phyloP scores from a whole-genome alignment of 176 grass and related monocot species.

The Raddia distichophylla region DNA sequence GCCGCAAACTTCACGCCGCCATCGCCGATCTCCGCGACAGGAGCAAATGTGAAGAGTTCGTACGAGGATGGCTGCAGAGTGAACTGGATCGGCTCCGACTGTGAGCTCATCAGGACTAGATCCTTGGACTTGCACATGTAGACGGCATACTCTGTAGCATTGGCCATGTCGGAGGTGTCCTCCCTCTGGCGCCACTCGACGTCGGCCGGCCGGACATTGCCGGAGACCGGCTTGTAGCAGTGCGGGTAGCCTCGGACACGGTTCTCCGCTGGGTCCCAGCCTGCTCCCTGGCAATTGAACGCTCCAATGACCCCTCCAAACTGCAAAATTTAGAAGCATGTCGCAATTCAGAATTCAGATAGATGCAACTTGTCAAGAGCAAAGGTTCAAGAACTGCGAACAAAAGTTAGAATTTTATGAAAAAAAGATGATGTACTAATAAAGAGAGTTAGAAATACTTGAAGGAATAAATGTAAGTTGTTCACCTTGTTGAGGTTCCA shows the following conservation, averaged over 20 bases:
- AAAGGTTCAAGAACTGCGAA: not conserved
- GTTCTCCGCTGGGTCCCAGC: slow-evolving; percentile 54
- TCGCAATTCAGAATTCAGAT: not conserved
- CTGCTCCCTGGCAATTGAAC: slow-evolving; percentile 90
- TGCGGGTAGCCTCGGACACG: slow-evolving; percentile 52
- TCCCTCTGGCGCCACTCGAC: slow-evolving; percentile 69
- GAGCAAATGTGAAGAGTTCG: slow-evolving; percentile 61
- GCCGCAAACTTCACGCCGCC: slow-evolving; percentile 35
- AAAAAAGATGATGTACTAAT: too few species aligned
- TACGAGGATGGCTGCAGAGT: slow-evolving; percentile 59
- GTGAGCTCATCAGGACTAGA: slow-evolving; percentile 30
- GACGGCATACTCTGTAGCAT: slow-evolving; percentile 34
- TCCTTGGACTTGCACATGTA: slow-evolving; percentile 49
- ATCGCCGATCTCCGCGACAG: not conserved
- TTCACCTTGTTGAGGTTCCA: slow-evolving; percentile 89
- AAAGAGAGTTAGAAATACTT: too few species aligned
- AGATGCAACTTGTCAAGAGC: too few species aligned
- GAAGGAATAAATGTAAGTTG: not conserved
- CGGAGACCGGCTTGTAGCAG: slow-evolving; percentile 49
- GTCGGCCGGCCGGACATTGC: slow-evolving; percentile 34
- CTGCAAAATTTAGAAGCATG: slow-evolving; percentile 35
- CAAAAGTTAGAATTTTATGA: not conserved
- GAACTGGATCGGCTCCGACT: slow-evolving; percentile 51
- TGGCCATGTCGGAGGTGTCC: slow-evolving; percentile 36
- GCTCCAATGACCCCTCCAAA: slow-evolving; percentile 65